Evolutionary conservation across 2,329 filamentous ascomycete species (phyloP).

Genomic region (Dactylellina parvicollis): DNA sequence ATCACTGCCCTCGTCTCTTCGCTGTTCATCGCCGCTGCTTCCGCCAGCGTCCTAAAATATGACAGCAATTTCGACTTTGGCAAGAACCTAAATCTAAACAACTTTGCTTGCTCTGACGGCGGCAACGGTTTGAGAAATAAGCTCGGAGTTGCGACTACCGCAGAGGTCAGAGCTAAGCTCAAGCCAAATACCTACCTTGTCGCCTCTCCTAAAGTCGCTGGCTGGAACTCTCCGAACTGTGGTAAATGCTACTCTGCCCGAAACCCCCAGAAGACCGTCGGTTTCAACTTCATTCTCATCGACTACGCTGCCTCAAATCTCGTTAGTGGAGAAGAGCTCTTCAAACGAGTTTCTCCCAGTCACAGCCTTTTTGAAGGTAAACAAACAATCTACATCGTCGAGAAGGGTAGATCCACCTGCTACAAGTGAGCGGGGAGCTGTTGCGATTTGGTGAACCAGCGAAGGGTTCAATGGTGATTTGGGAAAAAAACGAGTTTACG

Average conservation of each 20-base stretch:
- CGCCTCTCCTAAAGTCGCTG: slow-evolving; percentile 65
- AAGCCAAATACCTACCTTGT: slow-evolving; percentile 63
- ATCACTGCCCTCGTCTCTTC: slow-evolving; percentile 15
- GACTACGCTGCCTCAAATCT: slow-evolving; percentile 2
- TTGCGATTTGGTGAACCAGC: no score
- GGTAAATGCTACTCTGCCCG: slow-evolving; percentile 69
- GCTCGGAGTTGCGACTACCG: background rate
- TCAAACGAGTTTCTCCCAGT: slow-evolving; percentile 1
- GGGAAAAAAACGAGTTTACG: no score
- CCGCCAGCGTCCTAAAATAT: slow-evolving; percentile 29
- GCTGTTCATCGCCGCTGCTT: slow-evolving; percentile 20
- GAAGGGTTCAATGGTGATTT: no score
- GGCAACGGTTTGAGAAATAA: slow-evolving; percentile 33
- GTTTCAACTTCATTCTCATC: slow-evolving; percentile 10
- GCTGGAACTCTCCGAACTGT: slow-evolving; percentile 69
- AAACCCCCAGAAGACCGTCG: background rate
- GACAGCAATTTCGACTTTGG: slow-evolving; percentile 15
- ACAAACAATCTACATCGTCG: slow-evolving; percentile 2
- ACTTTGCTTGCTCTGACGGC: slow-evolving; percentile 41
- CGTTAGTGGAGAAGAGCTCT: slow-evolving; percentile 16
- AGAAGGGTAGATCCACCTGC: background rate
- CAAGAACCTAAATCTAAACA: slow-evolving; percentile 11
- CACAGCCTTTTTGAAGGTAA: background rate
- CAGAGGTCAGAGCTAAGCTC: slow-evolving; percentile 21
- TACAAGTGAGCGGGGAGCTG: slow-evolving; percentile 9